A percentile compares a stretch with the other conserved stretches of the same genome.
Conservation (phyloP, 129 eudicot genomes). For the Arctium lappa region DNA sequence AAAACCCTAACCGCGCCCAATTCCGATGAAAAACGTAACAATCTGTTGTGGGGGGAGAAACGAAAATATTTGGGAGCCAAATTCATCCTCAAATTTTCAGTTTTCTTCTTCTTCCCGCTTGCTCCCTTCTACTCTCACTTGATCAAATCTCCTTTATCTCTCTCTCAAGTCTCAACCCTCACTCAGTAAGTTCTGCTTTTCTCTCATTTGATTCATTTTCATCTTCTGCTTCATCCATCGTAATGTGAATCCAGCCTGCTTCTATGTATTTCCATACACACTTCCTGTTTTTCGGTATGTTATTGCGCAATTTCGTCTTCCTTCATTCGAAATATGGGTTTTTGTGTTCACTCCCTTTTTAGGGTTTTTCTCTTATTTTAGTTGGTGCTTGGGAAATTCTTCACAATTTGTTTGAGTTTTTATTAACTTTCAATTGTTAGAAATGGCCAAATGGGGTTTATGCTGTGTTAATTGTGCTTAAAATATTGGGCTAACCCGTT, state of each 20-base stretch:
- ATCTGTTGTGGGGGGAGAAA: slow-evolving; percentile 22
- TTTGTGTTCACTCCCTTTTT: neutral
- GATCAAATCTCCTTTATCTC: neutral
- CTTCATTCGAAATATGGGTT: neutral
- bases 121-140: neutral
- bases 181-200: slow-evolving; percentile 21
- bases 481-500: neutral
- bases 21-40: neutral
- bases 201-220: neutral
- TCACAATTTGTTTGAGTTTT: neutral
- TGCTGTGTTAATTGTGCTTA: neutral
- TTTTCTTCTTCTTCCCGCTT: slow-evolving; percentile 32
- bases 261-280: neutral
- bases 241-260: neutral
- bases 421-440: neutral
- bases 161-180: slow-evolving; percentile 1
- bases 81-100: slow-evolving; percentile 14
- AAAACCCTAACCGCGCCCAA: slow-evolving; percentile 29
- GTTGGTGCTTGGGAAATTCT: neutral
- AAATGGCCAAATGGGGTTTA: neutral
- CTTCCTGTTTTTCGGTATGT: neutral
- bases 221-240: neutral
- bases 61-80: slow-evolving; percentile 26
- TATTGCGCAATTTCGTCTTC: slow-evolving; percentile 4
- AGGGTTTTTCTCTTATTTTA: neutral